These are phyloP conservation scores for Tetrahymena borealis DNA, from an alignment of 73 alveolate genomes.

Conservation along the genomic window DNA sequence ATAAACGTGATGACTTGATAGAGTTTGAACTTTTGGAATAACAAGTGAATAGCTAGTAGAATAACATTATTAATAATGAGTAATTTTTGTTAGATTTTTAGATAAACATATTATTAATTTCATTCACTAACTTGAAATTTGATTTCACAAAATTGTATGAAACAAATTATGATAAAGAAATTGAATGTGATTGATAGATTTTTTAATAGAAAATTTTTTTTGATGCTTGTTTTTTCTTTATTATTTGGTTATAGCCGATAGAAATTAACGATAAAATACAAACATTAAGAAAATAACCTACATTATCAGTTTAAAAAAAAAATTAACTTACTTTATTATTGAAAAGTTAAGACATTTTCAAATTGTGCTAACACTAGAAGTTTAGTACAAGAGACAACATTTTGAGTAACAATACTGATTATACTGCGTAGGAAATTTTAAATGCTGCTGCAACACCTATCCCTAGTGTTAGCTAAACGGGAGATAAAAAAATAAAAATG, in stretches of 20 bases:
- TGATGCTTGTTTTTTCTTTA: no score
- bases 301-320: no score
- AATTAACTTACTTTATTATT: not conserved
- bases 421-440: not conserved
- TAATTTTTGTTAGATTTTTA: not conserved
- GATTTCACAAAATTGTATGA: no score
- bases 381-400: not conserved
- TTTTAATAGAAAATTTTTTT: no score
- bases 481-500: not conserved
- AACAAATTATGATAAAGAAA: no score
- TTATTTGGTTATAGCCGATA: no score
- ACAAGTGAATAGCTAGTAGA: not conserved
- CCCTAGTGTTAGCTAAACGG: not conserved
- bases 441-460: not conserved
- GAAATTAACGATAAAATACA: no score
- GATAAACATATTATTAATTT: no score
- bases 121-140: no score
- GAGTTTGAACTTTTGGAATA: not conserved
- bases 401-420: not conserved
- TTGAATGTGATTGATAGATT: no score
- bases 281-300: no score
- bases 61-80: not conserved
- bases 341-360: not conserved
- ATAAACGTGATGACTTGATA: not conserved
- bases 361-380: not conserved